A percentile compares a stretch with the other conserved stretches of the same genome.
These are phyloP conservation scores for Candida boleticola DNA, from an alignment of 805 yeast genomes.

Conservation along the genomic window DNA sequence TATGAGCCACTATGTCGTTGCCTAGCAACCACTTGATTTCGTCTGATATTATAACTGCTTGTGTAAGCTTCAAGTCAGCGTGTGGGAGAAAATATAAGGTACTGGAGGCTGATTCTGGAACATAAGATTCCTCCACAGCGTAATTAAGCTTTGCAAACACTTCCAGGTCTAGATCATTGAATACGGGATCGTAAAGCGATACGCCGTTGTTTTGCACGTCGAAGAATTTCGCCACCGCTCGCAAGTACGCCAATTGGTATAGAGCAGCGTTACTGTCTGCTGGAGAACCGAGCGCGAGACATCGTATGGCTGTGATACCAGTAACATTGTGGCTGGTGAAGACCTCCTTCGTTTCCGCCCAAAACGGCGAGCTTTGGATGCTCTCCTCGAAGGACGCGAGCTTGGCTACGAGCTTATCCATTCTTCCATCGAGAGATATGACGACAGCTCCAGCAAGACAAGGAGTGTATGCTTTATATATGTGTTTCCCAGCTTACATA, in stretches of 20 bases:
- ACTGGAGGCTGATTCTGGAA: background rate
- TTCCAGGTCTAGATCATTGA: conserved; percentile 43
- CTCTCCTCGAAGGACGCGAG: background rate
- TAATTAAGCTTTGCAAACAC: conserved; percentile 17
- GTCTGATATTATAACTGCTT: conserved; percentile 29
- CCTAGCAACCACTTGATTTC: conserved; percentile 45
- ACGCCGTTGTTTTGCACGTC: conserved; percentile 19
- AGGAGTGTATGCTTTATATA: no score
- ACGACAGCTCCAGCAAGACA: no score
- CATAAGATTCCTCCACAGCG: background rate
- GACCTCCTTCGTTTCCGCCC: conserved; percentile 18
- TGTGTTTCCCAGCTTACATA: no score
- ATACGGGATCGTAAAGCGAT: conserved; percentile 66
- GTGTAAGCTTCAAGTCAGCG: conserved; percentile 60
- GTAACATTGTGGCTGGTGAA: conserved; percentile 8
- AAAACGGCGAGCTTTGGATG: conserved; percentile 22
- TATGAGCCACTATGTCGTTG: conserved; percentile 52
- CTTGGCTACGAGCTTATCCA: conserved; percentile 1
- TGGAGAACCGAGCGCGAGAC: conserved; percentile 73
- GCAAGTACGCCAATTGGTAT: conserved; percentile 62
- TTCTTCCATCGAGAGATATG: no score
- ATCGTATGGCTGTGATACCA: conserved; percentile 41
- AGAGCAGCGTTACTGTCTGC: conserved; percentile 55
- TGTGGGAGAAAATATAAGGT: conserved; percentile 66
- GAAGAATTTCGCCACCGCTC: conserved; percentile 19